phyloP scores from a whole-genome alignment of 148 eudicot species.

The Vaccinium macrocarpon region DNA sequence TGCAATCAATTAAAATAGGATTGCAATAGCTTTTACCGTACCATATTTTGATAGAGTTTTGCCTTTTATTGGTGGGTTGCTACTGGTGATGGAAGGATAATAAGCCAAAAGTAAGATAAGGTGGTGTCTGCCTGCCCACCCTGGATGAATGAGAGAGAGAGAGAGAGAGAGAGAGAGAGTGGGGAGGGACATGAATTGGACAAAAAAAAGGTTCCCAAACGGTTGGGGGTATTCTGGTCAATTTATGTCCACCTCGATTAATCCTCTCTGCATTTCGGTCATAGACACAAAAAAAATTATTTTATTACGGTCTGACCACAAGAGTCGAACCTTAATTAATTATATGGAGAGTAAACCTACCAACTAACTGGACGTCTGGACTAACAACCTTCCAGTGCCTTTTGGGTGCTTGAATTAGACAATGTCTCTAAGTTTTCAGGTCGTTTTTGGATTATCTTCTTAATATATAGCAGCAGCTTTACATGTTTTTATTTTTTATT shows the following conservation, averaged over 20 bases:
- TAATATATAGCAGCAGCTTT: neutral
- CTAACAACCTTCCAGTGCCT: no score
- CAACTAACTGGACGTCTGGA: no score
- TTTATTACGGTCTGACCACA: no score
- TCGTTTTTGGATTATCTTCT: slow-evolving; percentile 16
- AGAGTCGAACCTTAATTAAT: no score
- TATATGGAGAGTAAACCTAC: no score
- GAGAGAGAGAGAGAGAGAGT: neutral
- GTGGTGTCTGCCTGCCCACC: slow-evolving; percentile 13
- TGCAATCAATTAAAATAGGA: neutral
- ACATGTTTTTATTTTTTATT: neutral
- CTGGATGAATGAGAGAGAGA: neutral
- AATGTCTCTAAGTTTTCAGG: slow-evolving; percentile 2
- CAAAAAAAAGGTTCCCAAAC: no score
- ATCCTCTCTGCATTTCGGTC: no score
- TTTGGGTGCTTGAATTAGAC: neutral
- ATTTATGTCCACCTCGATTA: no score
- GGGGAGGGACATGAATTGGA: no score
- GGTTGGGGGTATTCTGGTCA: no score
- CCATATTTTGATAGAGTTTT: neutral
- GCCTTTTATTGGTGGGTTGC: slow-evolving; percentile 16
- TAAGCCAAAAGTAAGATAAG: slow-evolving; percentile 21
- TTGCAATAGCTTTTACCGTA: neutral
- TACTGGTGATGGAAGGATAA: neutral
- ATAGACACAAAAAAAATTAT: no score